phyloP scores from a whole-genome alignment of 1,284 basidiomycete species.

The Coniferiporia sulphurascens region DNA sequence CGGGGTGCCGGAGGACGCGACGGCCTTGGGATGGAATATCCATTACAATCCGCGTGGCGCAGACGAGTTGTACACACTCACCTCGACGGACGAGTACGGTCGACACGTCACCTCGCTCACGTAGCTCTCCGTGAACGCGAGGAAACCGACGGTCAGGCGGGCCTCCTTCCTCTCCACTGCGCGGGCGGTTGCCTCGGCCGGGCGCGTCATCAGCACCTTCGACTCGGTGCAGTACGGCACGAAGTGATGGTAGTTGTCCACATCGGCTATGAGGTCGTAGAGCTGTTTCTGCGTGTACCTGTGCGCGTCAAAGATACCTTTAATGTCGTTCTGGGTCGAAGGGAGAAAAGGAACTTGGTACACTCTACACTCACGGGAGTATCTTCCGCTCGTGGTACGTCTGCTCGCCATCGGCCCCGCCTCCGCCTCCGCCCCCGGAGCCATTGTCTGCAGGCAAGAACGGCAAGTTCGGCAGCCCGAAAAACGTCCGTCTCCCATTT shows the following conservation, averaged over 20 bases:
- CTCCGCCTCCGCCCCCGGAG: conserved; percentile 25
- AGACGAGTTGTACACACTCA: conserved; percentile 35
- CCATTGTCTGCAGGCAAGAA: conserved; percentile 35
- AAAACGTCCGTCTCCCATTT: conserved; percentile 26
- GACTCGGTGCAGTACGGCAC: conserved; percentile 87
- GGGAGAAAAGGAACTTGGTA: conserved; percentile 11
- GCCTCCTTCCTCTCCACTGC: conserved; percentile 62
- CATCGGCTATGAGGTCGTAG: conserved; percentile 84
- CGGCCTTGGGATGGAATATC: conserved; percentile 51
- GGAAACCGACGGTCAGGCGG: conserved; percentile 86
- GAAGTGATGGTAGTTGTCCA: conserved; percentile 81
- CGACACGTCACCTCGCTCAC: conserved; percentile 78
- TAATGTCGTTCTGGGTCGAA: conserved; percentile 11
- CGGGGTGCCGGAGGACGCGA: conserved; percentile 76
- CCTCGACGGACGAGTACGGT: conserved; percentile 76
- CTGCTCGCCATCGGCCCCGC: conserved; percentile 25
- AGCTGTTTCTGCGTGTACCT: conserved; percentile 75
- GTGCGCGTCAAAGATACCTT: conserved; percentile 20
- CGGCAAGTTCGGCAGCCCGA: conserved; percentile 37
- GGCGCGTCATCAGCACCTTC: conserved; percentile 49
- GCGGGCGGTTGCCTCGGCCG: conserved; percentile 18
- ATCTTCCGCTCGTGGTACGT: conserved; percentile 62
- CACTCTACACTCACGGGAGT: conserved; percentile 61
- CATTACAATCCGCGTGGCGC: neutral
- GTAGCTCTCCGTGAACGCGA: conserved; percentile 85